Conservation (phyloP, 2,329 filamentous ascomycete genomes). For the Drechmeria coniospora region DNA sequence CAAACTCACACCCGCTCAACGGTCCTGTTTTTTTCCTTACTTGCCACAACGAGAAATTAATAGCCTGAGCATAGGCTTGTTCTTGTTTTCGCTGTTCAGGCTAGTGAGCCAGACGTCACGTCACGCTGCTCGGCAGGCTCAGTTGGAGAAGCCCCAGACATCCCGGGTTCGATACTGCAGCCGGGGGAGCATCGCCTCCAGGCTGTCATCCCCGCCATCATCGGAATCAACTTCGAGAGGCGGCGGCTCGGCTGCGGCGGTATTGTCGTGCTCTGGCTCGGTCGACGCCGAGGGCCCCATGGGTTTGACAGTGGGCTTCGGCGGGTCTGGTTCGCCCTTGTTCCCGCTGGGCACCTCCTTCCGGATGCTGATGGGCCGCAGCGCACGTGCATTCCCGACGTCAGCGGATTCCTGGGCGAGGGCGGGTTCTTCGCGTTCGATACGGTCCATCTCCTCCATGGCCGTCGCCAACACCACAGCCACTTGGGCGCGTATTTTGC, state of each 20-base stretch:
- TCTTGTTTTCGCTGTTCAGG: no score
- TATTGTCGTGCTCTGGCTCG: no score
- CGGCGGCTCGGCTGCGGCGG: no score
- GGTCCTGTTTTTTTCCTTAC: no score
- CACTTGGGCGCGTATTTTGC: conserved; percentile 51
- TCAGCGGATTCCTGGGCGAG: conserved; percentile 22
- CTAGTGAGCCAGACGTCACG: no score
- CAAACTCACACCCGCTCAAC: no score
- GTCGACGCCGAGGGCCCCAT: conserved; percentile 6
- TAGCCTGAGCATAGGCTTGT: no score
- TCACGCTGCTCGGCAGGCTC: no score
- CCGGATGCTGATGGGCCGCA: conserved; percentile 37
- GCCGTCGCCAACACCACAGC: conserved; percentile 46
- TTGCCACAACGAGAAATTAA: no score
- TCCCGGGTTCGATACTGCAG: conserved; percentile 25
- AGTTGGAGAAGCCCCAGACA: no score
- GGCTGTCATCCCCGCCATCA: conserved; percentile 26
- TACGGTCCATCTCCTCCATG: conserved; percentile 40
- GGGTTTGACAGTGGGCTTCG: conserved; percentile 11
- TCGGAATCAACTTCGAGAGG: conserved; percentile 19
- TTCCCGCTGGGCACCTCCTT: conserved; percentile 21
- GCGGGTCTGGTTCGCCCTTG: conserved; percentile 11
- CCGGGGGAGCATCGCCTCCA: conserved; percentile 22
- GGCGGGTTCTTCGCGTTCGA: conserved; percentile 36
- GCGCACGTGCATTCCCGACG: conserved; percentile 28